Base-by-base conservation (phyloP, 768 basidiomycete genomes). In the Collybia sordida region DNA sequence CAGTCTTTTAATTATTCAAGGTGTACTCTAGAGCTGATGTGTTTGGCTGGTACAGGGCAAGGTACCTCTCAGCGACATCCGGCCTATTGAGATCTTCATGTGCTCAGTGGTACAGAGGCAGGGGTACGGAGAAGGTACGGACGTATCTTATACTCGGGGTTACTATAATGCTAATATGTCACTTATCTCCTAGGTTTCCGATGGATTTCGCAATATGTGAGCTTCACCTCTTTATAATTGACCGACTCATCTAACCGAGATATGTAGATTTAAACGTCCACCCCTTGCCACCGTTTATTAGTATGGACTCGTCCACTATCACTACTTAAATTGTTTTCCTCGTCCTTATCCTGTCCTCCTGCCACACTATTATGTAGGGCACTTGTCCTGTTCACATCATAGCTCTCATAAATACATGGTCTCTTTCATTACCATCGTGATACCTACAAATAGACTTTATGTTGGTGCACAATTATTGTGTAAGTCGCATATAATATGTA, bases 11-110 rank as follows among this genome's bases (percentile, higher is more conserved):
- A 35, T n/a, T 17, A 2, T 17, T 24, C 18, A 12, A n/a, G 19
- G 11, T 5, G 22, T 47, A n/a, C 2, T 8, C 6, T 12, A 17
- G 17, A 22, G 17, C 37, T 43, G 24, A 38, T 34, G 28, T 61
- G 42, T 22, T 23, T 17, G 18, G 24, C 42, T 21, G 35, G 27
- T n/a, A 14, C 58, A 97, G 95, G 97, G 97, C 67, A 98, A 98
- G 70, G 91, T 97, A 34, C 96, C 94, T 52, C 82, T 99, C 64
- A 90, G 78, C 59, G 96, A 98, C 69, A 98, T 98, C 59, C 85
- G 97, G 52, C 97, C 97, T 15, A 98, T 99, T 69, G 97, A 99
- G 67, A 81, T 98, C 59, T 99, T 98, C 85, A 99, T 99, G 97
- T 98, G 95, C 77, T 98, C 97, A 12, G 97, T 99, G 49, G 97